Conservation (phyloP, 1,284 basidiomycete genomes). For the Microstroma glucosiphilum region DNA sequence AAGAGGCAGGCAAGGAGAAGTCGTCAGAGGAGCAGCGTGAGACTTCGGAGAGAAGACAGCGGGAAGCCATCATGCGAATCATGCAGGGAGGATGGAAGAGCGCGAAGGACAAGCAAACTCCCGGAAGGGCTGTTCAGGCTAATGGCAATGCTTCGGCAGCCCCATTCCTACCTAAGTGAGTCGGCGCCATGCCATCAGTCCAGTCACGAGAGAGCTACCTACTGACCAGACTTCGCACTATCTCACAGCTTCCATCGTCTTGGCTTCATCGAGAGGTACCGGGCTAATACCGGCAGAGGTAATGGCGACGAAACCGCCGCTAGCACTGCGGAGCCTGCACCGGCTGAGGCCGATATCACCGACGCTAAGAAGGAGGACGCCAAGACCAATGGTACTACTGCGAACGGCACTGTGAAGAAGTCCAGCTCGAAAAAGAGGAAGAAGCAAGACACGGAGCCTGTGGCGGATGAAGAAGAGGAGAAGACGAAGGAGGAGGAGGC, state of each 20-base stretch:
- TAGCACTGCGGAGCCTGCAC: not conserved
- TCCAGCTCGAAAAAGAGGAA: not conserved
- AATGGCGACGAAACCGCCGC: not conserved
- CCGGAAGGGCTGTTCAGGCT: not conserved
- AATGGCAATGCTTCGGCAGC: not conserved
- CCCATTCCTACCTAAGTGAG: not conserved
- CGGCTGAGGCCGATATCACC: not conserved
- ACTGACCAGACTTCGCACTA: not conserved
- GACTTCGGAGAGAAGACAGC: not conserved
- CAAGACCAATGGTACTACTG: not conserved
- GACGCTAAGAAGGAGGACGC: not conserved
- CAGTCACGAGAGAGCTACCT: not conserved
- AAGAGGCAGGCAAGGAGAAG: not conserved
- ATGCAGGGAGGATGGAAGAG: not conserved
- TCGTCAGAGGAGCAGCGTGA: conserved; percentile 2
- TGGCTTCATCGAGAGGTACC: not conserved
- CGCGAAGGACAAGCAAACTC: conserved; percentile 3
- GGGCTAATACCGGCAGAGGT: not conserved
- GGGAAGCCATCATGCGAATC: not conserved
- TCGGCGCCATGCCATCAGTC: not conserved
- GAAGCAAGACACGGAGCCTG: not conserved
- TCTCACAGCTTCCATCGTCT: not conserved
- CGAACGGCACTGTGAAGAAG: conserved; percentile 1
- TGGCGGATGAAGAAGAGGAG: not conserved
- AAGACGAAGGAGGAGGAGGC: not conserved